These are phyloP conservation scores for Taxawa tesnikishii DNA, from an alignment of 2,329 filamentous ascomycete genomes.

Conservation along the genomic window DNA sequence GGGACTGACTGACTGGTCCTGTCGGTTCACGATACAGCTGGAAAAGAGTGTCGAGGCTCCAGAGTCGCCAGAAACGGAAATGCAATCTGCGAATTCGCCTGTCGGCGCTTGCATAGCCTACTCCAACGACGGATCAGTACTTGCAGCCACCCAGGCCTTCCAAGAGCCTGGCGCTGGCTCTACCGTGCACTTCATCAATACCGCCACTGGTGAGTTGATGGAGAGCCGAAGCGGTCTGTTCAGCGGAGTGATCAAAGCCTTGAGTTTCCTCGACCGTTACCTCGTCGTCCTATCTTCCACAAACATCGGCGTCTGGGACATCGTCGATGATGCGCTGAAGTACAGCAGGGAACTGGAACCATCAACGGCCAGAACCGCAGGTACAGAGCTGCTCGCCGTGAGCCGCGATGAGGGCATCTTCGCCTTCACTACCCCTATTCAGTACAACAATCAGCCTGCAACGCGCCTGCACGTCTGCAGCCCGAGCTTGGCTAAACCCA, in stretches of 20 bases:
- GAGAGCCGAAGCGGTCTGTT: slow-evolving; percentile 57
- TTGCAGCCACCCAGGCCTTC: slow-evolving; percentile 47
- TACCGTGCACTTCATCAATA: slow-evolving; percentile 65
- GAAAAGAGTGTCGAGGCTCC: slow-evolving; percentile 13
- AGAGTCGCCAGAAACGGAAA: slow-evolving; percentile 1
- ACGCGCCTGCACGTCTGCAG: slow-evolving; percentile 5
- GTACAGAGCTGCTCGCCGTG: slow-evolving; percentile 53
- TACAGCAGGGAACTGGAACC: slow-evolving; percentile 50
- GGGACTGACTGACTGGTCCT: slow-evolving; percentile 63
- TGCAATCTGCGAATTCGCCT: neutral
- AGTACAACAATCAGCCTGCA: neutral
- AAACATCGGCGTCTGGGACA: slow-evolving; percentile 67
- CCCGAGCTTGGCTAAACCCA: neutral
- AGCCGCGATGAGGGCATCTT: slow-evolving; percentile 43
- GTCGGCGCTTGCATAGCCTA: slow-evolving; percentile 58
- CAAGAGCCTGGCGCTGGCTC: slow-evolving; percentile 38
- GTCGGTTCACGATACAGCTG: slow-evolving; percentile 32
- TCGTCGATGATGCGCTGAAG: slow-evolving; percentile 63
- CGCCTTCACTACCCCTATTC: slow-evolving; percentile 14
- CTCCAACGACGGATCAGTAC: slow-evolving; percentile 71
- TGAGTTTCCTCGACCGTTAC: slow-evolving; percentile 60
- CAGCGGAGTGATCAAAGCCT: slow-evolving; percentile 44
- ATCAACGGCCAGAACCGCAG: slow-evolving; percentile 21
- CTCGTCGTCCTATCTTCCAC: slow-evolving; percentile 64
- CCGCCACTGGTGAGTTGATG: slow-evolving; percentile 52